Conservation (phyloP, 2,329 filamentous ascomycete species). For the Aquanectria penicillioides region DNA sequence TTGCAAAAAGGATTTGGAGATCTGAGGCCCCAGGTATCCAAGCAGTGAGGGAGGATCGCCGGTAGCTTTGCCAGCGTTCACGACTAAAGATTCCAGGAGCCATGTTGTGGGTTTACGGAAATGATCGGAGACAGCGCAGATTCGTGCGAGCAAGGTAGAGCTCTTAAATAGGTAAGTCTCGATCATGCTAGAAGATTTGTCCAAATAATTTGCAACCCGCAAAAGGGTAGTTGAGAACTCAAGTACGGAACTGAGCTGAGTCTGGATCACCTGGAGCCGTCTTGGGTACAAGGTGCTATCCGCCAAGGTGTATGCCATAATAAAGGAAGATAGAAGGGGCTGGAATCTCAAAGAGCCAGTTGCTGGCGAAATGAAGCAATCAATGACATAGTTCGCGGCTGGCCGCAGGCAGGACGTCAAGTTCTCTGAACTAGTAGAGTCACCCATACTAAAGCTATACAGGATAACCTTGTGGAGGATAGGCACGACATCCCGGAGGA, state of each 20-base stretch:
- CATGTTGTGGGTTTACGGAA: conserved; percentile 74
- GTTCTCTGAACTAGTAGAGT: conserved; percentile 56
- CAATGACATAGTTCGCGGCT: conserved; percentile 79
- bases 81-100: conserved; percentile 78
- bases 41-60: conserved; percentile 94
- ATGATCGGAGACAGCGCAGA: conserved; percentile 75
- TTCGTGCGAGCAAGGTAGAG: conserved; percentile 77
- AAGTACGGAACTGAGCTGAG: conserved; percentile 73
- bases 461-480: conserved; percentile 77
- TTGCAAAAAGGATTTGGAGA: conserved; percentile 85
- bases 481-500: conserved; percentile 74
- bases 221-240: conserved; percentile 75
- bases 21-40: conserved; percentile 84
- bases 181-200: conserved; percentile 71
- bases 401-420: conserved; percentile 72
- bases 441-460: conserved; percentile 80
- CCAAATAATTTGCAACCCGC: conserved; percentile 73
- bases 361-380: conserved; percentile 78
- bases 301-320: conserved; percentile 57
- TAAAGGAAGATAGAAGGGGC: conserved; percentile 77
- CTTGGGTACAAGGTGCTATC: conserved; percentile 71
- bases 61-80: conserved; percentile 70
- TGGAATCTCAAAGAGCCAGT: conserved; percentile 79
- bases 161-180: conserved; percentile 85
- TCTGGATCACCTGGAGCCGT: conserved; percentile 63